A percentile compares a stretch with the other conserved stretches of the same genome.
phyloP scores from a whole-genome alignment of 192 early-diverging fungal genomes.

The Backusella westeae region DNA sequence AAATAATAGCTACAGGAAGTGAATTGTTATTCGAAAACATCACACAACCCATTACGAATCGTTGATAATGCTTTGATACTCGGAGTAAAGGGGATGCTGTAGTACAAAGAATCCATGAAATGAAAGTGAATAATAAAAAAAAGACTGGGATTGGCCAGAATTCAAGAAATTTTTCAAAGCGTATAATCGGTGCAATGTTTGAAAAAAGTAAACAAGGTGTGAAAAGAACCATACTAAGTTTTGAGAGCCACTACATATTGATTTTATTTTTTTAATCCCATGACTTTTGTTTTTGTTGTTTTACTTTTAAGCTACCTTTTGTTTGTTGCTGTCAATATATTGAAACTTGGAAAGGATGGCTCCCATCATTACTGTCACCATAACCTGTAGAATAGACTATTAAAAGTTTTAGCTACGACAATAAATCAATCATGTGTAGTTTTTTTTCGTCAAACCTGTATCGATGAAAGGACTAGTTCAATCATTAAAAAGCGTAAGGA shows the following conservation, averaged over 20 bases:
- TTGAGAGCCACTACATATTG: constrained; percentile 45
- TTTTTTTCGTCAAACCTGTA: background rate
- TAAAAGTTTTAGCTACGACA: background rate
- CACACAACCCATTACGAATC: constrained; percentile 61
- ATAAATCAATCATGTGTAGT: background rate
- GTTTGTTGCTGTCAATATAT: constrained; percentile 21
- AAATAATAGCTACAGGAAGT: constrained; percentile 70
- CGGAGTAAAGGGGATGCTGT: constrained; percentile 35
- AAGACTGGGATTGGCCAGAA: constrained; percentile 72
- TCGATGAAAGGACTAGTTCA: background rate
- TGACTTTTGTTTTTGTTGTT: background rate
- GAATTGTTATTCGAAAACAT: constrained; percentile 78
- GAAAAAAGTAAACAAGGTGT: constrained; percentile 76
- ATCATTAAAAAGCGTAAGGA: background rate
- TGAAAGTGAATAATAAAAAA: constrained; percentile 34
- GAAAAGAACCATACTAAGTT: constrained; percentile 67
- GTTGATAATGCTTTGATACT: constrained; percentile 47
- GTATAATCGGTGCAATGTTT: constrained; percentile 68
- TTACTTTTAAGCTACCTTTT: constrained; percentile 27
- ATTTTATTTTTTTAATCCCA: background rate
- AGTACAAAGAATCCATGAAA: constrained; percentile 39
- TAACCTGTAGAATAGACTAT: constrained; percentile 36
- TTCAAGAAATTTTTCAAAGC: constrained; percentile 56
- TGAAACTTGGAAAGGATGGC: constrained; percentile 14
- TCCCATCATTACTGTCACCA: constrained; percentile 24